Percentiles rank a stretch among this genome's conserved stretches.
These are phyloP conservation scores for Aureobasidium sp. DNA, from an alignment of 2,329 filamentous ascomycete species.

Conservation along the genomic window DNA sequence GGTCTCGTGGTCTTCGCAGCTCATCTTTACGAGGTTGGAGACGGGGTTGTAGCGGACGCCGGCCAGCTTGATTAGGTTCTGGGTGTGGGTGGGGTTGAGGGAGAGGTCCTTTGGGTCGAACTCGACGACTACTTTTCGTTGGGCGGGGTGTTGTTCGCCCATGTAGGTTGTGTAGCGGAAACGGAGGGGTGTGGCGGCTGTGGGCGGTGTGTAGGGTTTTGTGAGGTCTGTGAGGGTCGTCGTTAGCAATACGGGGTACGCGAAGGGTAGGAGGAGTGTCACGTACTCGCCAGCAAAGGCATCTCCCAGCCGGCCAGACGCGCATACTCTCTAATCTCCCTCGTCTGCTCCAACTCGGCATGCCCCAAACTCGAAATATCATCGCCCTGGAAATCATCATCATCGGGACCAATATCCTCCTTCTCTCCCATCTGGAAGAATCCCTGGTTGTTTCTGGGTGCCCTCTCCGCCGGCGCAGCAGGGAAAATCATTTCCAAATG, in stretches of 20 bases:
- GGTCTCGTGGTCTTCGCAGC: conserved; percentile 73
- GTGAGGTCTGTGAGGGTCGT: conserved; percentile 58
- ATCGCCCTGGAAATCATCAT: conserved; percentile 65
- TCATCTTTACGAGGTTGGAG: conserved; percentile 77
- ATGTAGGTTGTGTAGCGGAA: conserved; percentile 98
- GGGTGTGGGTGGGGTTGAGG: conserved; percentile 59
- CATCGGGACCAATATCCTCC: conserved; percentile 24
- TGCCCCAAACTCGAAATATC: conserved; percentile 81
- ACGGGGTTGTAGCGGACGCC: conserved; percentile 83
- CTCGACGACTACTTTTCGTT: conserved; percentile 90
- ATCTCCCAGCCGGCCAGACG: conserved; percentile 91
- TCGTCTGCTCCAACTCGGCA: conserved; percentile 76
- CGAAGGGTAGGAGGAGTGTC: too few relatives aligned
- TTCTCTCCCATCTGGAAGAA: conserved; percentile 24
- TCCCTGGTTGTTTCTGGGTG: conserved; percentile 13
- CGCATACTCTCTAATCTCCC: conserved; percentile 83
- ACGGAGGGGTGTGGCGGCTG: conserved; percentile 63
- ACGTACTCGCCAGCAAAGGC: conserved; percentile 73
- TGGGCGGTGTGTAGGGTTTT: conserved; percentile 70
- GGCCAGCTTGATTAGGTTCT: conserved; percentile 81
- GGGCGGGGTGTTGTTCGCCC: conserved; percentile 85
- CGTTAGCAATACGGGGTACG: too few relatives aligned
- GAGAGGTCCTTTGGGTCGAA: conserved; percentile 70
- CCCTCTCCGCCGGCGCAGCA: conserved; percentile 3
- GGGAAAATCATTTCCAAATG: conserved; percentile 17